Conservation (phyloP, 345 rosid genomes). For the Syzygium grande region DNA sequence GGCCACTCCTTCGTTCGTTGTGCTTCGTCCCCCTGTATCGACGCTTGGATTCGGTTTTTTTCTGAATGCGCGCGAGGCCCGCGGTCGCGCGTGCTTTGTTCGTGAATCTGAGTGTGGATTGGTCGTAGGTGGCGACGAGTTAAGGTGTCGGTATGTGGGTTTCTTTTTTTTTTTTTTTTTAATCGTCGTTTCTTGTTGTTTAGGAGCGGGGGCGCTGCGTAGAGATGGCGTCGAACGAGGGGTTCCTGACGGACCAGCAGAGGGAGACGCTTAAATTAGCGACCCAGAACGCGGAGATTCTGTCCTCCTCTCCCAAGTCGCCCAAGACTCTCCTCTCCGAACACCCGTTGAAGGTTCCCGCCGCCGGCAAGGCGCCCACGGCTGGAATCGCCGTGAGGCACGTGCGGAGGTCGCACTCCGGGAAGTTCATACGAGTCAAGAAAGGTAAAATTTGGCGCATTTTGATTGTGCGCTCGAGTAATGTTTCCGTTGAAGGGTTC, state of each 20-base stretch:
- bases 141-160: not conserved
- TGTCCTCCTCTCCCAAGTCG: constrained; percentile 81
- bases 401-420: constrained; percentile 81
- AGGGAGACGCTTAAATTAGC: constrained; percentile 78
- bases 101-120: not conserved
- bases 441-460: constrained; percentile 46
- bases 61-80: not conserved
- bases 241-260: constrained; percentile 74
- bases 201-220: constrained; percentile 4
- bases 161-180: no score
- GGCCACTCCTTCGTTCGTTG: not conserved
- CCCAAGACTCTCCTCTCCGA: constrained; percentile 56
- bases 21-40: not conserved
- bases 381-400: constrained; percentile 70
- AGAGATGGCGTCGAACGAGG: constrained; percentile 85
- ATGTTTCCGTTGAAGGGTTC: not conserved
- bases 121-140: not conserved
- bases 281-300: constrained; percentile 36
- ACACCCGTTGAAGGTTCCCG: constrained; percentile 56
- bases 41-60: not conserved
- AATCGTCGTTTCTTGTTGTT: not conserved
- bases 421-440: constrained; percentile 69
- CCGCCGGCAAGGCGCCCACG: constrained; percentile 47
- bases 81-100: not conserved
- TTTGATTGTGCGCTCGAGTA: not conserved